Base-by-base conservation (phyloP, 2,329 filamentous ascomycete species). In the Exserohilum rostratum region DNA sequence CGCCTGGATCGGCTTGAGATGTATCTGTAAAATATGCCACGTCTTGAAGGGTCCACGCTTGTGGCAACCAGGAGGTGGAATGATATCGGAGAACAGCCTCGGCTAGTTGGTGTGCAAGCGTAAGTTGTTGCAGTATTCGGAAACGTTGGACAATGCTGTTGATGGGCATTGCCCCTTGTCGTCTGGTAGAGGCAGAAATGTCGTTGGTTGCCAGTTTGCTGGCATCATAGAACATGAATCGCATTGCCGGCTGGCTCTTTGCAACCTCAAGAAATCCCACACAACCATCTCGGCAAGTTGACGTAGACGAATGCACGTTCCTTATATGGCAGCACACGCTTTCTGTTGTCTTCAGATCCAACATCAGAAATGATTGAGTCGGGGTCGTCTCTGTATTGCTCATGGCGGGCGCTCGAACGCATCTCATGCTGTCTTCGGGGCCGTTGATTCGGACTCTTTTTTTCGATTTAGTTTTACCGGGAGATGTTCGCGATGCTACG, bases 21-120 rank as follows among this genome's bases (percentile, higher is more conserved):
- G 31, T 12, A 22, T 49, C 20, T 25, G 29, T 53, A 29, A 62
- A 62, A 46, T 50, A 62, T 4, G 49, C 44, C n/a, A 62, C 38
- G 38, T 62, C 57, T 20, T 50, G 46, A 5, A 62, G 57, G 5
- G 20, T 55, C 57, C 57, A 62, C 27, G 51, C 50, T 15, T 53
- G 46, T 11, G 50, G 35, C 11, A 62, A 51, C 59, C 59, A 62
- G 4, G 53, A 46, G 5, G 57, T 62, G 12, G 53, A 49, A 15
- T 62, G 54, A 22, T 62, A 60, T 18, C 53, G 59, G 0, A 60
- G 40, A 11, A 53, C 51, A 9, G 59, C 51, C 4, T 46, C 47
- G 11, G 59, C 53, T 9, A 62, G 13, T 9, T 60, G 57, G 11
- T 55, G 47, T 6, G 52, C 45, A 33, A 54, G 45, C 5, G 45